These are phyloP conservation scores for Pseudozyma pruni DNA, from an alignment of 1,284 basidiomycete genomes.

Conservation along the genomic window DNA sequence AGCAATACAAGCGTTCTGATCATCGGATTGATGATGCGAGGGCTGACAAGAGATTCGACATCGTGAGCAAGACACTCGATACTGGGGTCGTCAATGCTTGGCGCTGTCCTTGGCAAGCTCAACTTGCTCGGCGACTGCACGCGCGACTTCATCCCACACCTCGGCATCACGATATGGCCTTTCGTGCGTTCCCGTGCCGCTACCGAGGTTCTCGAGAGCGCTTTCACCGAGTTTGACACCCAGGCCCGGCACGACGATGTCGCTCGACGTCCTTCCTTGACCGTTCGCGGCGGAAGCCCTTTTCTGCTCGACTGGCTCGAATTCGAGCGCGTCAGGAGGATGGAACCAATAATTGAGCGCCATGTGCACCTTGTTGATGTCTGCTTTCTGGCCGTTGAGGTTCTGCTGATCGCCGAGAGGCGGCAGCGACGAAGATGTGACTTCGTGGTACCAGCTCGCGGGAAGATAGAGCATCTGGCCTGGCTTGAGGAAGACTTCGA, in stretches of 20 bases:
- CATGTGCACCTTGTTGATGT: slow-evolving; percentile 55
- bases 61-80: neutral
- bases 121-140: slow-evolving; percentile 33
- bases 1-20: neutral
- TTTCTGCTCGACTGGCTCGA: slow-evolving; percentile 27
- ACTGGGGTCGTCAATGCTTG: slow-evolving; percentile 1
- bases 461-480: slow-evolving; percentile 68
- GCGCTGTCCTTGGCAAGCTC: slow-evolving; percentile 16
- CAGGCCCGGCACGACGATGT: slow-evolving; percentile 12
- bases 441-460: slow-evolving; percentile 67
- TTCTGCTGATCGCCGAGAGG: slow-evolving; percentile 10
- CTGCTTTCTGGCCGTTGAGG: neutral
- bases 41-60: neutral
- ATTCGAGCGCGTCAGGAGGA: slow-evolving; percentile 57
- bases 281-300: neutral
- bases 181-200: slow-evolving; percentile 27
- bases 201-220: slow-evolving; percentile 20
- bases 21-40: neutral
- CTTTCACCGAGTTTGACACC: slow-evolving; percentile 33
- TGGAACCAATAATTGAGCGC: slow-evolving; percentile 68
- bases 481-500: slow-evolving; percentile 58
- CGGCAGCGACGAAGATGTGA: slow-evolving; percentile 54
- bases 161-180: slow-evolving; percentile 61
- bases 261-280: slow-evolving; percentile 18
- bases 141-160: slow-evolving; percentile 58